Percentiles rank a stretch among this genome's conserved stretches.
phyloP scores from a whole-genome alignment of 192 early-diverging fungal species.

The Chytriomyces hyalinus region DNA sequence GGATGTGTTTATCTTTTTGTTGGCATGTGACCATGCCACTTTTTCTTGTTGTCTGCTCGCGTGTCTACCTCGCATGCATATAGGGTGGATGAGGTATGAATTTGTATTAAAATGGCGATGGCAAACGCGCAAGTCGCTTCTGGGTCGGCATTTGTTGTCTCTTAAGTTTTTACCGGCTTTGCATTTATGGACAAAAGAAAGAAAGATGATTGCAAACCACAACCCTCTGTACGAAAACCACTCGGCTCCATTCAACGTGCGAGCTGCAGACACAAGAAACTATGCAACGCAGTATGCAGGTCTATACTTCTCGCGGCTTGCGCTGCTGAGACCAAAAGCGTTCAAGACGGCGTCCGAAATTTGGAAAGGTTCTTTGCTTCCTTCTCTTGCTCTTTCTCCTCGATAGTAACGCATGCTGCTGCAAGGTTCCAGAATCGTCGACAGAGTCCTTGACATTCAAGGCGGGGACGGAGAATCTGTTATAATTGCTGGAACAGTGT shows the following conservation, averaged over 20 bases:
- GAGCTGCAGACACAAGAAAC: not conserved
- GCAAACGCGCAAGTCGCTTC: no score
- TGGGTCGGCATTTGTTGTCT: no score
- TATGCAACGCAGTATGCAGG: conserved; percentile 87
- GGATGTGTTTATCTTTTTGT: no score
- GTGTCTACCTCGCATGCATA: no score
- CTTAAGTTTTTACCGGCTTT: no score
- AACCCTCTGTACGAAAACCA: not conserved
- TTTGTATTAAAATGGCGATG: no score
- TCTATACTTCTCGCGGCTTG: conserved; percentile 81
- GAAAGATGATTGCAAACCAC: no score
- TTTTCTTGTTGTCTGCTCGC: no score
- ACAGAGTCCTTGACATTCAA: conserved; percentile 76
- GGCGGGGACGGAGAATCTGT: conserved; percentile 69
- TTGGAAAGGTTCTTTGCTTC: conserved; percentile 50
- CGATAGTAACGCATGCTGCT: not conserved
- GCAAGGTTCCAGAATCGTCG: conserved; percentile 44
- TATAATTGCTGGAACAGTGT: conserved; percentile 78
- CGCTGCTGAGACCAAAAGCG: conserved; percentile 65
- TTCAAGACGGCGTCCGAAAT: conserved; percentile 58
- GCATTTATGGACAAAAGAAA: no score
- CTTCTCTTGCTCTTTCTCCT: not conserved
- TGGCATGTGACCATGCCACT: no score
- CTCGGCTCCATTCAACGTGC: not conserved
- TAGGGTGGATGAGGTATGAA: no score